Conservation (phyloP, 2,329 filamentous ascomycete species). For the Mollisia scopiformis region DNA sequence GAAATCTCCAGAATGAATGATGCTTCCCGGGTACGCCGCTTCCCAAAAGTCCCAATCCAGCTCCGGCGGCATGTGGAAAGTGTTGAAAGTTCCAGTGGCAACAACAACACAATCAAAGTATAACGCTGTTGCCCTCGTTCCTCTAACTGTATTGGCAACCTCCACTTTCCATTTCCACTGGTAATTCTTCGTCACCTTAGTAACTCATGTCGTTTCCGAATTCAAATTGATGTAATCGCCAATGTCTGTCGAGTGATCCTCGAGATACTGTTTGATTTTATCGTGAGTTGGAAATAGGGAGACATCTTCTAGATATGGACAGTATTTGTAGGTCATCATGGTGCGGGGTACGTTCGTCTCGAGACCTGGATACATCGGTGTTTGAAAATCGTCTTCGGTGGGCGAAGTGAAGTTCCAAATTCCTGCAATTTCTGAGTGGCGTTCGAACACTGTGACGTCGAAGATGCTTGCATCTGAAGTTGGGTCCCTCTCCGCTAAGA, state of each 20-base stretch:
- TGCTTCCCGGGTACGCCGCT: not conserved
- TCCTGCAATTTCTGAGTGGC: not conserved
- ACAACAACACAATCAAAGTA: constrained; percentile 3
- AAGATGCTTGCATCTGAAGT: not conserved
- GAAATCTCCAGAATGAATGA: not conserved
- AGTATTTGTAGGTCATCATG: not conserved
- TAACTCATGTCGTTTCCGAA: not conserved
- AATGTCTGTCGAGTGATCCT: not conserved
- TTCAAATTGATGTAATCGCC: not conserved
- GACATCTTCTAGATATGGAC: not conserved
- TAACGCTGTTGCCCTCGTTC: no score
- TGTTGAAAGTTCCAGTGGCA: not conserved
- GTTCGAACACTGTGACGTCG: constrained; percentile 3
- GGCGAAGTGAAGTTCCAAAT: constrained; percentile 2
- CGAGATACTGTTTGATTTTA: not conserved
- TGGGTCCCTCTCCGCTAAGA: not conserved
- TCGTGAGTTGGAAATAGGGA: constrained; percentile 1
- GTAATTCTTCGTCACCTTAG: not conserved
- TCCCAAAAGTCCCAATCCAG: not conserved
- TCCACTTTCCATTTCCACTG: not conserved
- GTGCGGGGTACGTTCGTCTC: constrained; percentile 1
- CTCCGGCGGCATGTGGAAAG: not conserved
- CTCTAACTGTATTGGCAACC: not conserved
- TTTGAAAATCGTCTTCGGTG: not conserved
- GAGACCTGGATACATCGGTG: constrained; percentile 1